Conservation (phyloP, 495 filamentous ascomycete species). For the Diplogelasinospora grovesii region DNA sequence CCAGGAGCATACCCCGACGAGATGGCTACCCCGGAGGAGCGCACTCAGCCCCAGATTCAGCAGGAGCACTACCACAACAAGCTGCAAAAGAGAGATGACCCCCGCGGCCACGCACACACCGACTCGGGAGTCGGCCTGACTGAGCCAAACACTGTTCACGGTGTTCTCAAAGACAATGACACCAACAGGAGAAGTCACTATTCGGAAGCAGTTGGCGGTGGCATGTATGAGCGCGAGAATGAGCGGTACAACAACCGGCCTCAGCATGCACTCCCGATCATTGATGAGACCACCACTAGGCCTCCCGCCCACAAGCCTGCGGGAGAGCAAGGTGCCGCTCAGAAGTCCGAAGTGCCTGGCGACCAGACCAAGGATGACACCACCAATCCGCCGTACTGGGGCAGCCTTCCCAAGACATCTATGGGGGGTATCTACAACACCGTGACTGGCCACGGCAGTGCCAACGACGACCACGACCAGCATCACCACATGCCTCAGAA, state of each 20-base stretch:
- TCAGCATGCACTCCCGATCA: too few species aligned
- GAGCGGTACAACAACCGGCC: too few species aligned
- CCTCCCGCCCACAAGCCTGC: background rate
- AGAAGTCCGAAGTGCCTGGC: background rate
- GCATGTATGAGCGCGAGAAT: conserved; percentile 6
- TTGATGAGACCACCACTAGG: background rate
- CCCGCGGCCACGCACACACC: conserved; percentile 17
- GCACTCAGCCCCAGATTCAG: background rate
- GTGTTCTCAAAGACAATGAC: background rate
- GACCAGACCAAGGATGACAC: background rate
- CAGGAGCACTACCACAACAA: background rate
- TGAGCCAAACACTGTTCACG: conserved; percentile 6
- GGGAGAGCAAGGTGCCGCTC: background rate
- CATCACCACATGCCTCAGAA: conserved; percentile 22
- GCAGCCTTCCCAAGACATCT: conserved; percentile 27
- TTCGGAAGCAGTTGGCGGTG: conserved; percentile 12
- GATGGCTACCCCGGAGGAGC: background rate
- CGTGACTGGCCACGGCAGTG: conserved; percentile 36
- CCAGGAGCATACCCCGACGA: background rate
- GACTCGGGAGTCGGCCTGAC: conserved; percentile 28
- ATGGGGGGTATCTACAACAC: conserved; percentile 33
- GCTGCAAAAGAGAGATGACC: background rate
- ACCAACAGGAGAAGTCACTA: background rate
- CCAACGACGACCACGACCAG: conserved; percentile 25
- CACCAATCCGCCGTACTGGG: conserved; percentile 31